Conservation (phyloP, 495 filamentous ascomycete species). For the Echria macrotheca region DNA sequence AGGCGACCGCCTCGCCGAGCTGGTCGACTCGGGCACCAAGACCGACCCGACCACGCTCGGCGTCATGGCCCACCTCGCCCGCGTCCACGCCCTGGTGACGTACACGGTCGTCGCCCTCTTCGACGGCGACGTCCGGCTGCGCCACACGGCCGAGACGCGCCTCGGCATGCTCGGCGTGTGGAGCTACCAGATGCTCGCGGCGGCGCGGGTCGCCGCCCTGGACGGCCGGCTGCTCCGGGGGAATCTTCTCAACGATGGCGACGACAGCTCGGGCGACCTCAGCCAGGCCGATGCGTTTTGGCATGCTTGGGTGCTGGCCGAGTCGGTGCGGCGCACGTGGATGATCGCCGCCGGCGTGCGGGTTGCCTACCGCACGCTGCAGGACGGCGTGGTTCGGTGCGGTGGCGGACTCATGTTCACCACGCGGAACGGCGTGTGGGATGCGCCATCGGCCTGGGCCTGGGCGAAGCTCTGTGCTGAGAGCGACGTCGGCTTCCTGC, state of each 20-base stretch:
- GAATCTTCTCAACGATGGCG: background rate
- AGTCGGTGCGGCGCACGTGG: constrained; percentile 32
- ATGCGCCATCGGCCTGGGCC: constrained; percentile 24
- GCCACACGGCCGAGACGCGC: constrained; percentile 37
- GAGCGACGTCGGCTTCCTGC: constrained; percentile 15
- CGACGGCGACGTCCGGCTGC: constrained; percentile 47
- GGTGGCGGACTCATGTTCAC: constrained; percentile 28
- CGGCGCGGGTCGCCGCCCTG: constrained; percentile 11
- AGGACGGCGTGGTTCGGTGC: constrained; percentile 23
- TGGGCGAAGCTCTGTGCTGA: constrained; percentile 27
- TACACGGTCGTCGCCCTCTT: constrained; percentile 53
- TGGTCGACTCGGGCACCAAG: background rate
- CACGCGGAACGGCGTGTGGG: constrained; percentile 27
- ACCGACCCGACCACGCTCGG: background rate
- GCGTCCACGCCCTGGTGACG: constrained; percentile 42
- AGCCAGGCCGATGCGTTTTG: constrained; percentile 22
- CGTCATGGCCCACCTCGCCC: constrained; percentile 32
- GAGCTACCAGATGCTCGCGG: constrained; percentile 30
- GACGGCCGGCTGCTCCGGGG: constrained; percentile 16
- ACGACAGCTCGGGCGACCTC: background rate
- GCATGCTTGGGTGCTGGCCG: constrained; percentile 34
- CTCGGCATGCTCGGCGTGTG: constrained; percentile 38
- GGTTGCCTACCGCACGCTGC: constrained; percentile 22
- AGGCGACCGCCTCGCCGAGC: constrained; percentile 6
- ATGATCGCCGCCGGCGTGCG: constrained; percentile 17